These are phyloP conservation scores for Sequoia sempervirens DNA, from an alignment of 75 land plant species.

Conservation along the genomic window DNA sequence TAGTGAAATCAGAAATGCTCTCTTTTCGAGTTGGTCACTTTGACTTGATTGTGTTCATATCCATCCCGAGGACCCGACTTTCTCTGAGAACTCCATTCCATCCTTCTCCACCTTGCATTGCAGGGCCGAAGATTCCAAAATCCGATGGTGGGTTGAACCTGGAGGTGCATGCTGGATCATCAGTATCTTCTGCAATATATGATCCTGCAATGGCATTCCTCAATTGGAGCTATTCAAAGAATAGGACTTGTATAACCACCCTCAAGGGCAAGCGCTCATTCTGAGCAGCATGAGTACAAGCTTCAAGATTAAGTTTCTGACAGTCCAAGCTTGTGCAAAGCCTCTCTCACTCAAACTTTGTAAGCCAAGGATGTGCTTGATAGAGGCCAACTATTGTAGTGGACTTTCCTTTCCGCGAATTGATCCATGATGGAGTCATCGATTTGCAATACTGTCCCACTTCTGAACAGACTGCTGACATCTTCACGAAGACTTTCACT, in stretches of 20 bases:
- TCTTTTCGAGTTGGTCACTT: constrained; percentile 69
- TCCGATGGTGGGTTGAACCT: constrained; percentile 7
- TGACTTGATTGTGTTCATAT: constrained; percentile 74
- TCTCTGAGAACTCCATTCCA: constrained; percentile 66
- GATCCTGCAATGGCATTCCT: constrained; percentile 71
- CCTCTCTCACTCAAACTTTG: too few relatives aligned
- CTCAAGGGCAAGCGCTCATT: constrained; percentile 81
- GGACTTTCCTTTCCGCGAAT: constrained; percentile 94
- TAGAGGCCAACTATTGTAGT: constrained; percentile 96
- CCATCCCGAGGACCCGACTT: constrained; percentile 74
- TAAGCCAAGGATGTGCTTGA: neutral
- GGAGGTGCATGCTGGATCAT: constrained; percentile 16
- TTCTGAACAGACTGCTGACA: too few relatives aligned
- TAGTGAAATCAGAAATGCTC: constrained; percentile 70
- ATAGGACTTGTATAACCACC: constrained; percentile 77
- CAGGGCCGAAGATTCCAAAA: constrained; percentile 6
- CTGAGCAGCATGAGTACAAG: constrained; percentile 93
- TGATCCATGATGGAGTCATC: too few relatives aligned
- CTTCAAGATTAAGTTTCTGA: constrained; percentile 75
- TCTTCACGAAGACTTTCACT: too few relatives aligned
- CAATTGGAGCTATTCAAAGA: constrained; percentile 92
- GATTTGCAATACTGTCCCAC: too few relatives aligned
- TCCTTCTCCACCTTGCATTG: neutral
- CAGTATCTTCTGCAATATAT: constrained; percentile 26
- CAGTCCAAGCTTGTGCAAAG: too few relatives aligned